These are phyloP conservation scores for Takakia lepidozioides DNA, from an alignment of 225 moss, liverwort and hornwort genomes.

Conservation along the genomic window DNA sequence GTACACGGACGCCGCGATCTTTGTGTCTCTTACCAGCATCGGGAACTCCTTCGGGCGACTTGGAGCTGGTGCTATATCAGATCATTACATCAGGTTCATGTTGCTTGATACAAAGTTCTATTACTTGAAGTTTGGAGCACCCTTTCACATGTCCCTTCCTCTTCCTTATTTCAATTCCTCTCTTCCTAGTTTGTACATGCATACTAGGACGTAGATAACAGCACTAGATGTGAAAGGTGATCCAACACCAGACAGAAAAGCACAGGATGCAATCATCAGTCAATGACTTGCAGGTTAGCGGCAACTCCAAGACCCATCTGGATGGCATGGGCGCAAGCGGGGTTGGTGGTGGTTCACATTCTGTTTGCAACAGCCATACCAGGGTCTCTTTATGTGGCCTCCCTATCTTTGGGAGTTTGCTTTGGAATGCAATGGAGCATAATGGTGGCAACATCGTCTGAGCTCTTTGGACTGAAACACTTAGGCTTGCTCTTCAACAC, in stretches of 20 bases:
- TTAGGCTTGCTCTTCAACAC: slow-evolving; percentile 13
- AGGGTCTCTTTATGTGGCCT: slow-evolving; percentile 10
- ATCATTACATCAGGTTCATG: slow-evolving; percentile 5
- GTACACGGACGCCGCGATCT: slow-evolving; percentile 3
- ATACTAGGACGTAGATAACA: too few relatives aligned
- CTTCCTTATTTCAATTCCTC: neutral
- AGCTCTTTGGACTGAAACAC: slow-evolving; percentile 11
- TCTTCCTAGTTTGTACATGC: too few relatives aligned
- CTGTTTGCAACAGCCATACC: slow-evolving; percentile 8
- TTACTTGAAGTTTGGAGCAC: neutral
- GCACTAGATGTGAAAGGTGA: neutral
- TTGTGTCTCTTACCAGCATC: slow-evolving; percentile 10
- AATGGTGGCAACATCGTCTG: slow-evolving; percentile 7
- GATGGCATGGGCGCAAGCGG: slow-evolving; percentile 8
- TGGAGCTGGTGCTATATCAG: slow-evolving; percentile 1
- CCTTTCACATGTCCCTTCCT: neutral
- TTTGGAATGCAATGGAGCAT: slow-evolving; percentile 6
- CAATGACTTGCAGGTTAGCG: slow-evolving; percentile 9
- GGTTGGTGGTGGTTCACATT: slow-evolving; percentile 2
- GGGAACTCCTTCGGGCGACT: slow-evolving; percentile 10
- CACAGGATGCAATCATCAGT: too few relatives aligned
- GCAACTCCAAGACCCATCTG: slow-evolving; percentile 11
- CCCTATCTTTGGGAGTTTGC: slow-evolving; percentile 1
- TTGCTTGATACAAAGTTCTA: neutral
- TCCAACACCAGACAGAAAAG: too few relatives aligned